Conservation (phyloP, 1,284 basidiomycete genomes). For the Heterobasidion occidentale region DNA sequence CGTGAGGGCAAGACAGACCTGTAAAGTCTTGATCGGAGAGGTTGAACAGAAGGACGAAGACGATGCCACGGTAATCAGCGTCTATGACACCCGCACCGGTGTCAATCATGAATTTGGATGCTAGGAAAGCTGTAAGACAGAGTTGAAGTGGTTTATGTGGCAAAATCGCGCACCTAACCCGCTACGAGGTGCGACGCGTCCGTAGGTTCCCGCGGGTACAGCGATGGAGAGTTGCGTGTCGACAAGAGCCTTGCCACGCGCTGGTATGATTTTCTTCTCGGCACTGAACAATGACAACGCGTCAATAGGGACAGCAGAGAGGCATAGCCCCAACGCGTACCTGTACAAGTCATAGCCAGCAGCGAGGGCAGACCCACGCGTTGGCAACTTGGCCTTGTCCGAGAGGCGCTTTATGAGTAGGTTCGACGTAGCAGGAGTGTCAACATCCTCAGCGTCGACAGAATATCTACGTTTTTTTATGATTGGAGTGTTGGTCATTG, state of each 20-base stretch:
- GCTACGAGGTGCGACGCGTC: conserved; percentile 90
- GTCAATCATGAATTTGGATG: conserved; percentile 95
- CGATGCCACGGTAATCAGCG: conserved; percentile 88
- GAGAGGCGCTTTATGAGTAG: conserved; percentile 86
- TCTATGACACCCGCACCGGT: conserved; percentile 97
- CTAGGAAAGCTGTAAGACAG: conserved; percentile 31
- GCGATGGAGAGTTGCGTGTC: conserved; percentile 90
- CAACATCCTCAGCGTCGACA: conserved; percentile 17
- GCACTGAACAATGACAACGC: conserved; percentile 39
- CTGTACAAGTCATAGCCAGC: conserved; percentile 96
- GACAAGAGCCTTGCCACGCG: conserved; percentile 82
- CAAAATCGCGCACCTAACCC: conserved; percentile 67
- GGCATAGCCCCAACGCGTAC: conserved; percentile 26
- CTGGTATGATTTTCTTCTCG: conserved; percentile 72
- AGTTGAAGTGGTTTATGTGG: neutral
- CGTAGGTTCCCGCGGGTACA: conserved; percentile 89
- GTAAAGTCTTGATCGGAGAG: conserved; percentile 83
- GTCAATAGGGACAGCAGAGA: conserved; percentile 5
- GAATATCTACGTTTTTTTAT: conserved; percentile 57
- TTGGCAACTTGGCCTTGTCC: conserved; percentile 78
- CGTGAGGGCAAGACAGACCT: conserved; percentile 36
- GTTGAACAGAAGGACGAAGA: conserved; percentile 96
- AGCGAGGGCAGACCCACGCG: conserved; percentile 77
- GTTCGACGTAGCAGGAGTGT: conserved; percentile 32
- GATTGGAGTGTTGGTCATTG: conserved; percentile 23